Conservation (phyloP, 495 filamentous ascomycete genomes). For the Xylaria venustula region DNA sequence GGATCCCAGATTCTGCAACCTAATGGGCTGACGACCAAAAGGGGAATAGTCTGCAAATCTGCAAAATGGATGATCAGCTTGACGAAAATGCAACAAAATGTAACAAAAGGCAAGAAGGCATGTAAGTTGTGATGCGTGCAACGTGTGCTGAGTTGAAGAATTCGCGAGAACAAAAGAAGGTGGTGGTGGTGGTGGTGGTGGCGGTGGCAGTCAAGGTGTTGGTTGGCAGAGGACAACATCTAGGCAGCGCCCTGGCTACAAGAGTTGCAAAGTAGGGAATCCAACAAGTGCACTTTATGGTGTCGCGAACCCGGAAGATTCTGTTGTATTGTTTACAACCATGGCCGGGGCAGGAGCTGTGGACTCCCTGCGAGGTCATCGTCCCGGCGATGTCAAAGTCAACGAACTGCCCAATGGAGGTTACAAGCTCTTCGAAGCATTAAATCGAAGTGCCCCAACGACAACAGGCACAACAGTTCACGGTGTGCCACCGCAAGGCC, state of each 20-base stretch:
- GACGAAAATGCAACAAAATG: background rate
- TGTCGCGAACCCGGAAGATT: background rate
- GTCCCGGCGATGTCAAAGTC: slow-evolving; percentile 5
- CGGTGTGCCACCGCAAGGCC: slow-evolving; percentile 10
- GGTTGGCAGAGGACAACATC: background rate
- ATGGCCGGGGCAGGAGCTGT: background rate
- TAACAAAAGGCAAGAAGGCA: background rate
- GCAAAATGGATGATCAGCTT: slow-evolving; percentile 19
- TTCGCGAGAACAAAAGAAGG: no score
- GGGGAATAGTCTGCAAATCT: slow-evolving; percentile 14
- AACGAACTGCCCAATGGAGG: slow-evolving; percentile 14
- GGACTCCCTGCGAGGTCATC: background rate
- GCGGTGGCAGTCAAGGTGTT: background rate
- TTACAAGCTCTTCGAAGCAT: slow-evolving; percentile 13
- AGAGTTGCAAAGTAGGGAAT: background rate
- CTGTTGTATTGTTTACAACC: slow-evolving; percentile 3
- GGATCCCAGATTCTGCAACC: background rate
- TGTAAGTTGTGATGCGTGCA: background rate
- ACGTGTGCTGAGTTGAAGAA: no score
- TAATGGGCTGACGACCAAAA: background rate
- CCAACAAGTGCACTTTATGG: background rate
- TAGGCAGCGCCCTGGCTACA: slow-evolving; percentile 7
- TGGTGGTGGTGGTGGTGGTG: background rate
- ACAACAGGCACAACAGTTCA: slow-evolving; percentile 8
- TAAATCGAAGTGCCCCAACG: slow-evolving; percentile 1